Percentiles rank a stretch among this genome's conserved stretches.
Conservation (phyloP, 78 protist genomes). For the Polysphondylium violaceum region DNA sequence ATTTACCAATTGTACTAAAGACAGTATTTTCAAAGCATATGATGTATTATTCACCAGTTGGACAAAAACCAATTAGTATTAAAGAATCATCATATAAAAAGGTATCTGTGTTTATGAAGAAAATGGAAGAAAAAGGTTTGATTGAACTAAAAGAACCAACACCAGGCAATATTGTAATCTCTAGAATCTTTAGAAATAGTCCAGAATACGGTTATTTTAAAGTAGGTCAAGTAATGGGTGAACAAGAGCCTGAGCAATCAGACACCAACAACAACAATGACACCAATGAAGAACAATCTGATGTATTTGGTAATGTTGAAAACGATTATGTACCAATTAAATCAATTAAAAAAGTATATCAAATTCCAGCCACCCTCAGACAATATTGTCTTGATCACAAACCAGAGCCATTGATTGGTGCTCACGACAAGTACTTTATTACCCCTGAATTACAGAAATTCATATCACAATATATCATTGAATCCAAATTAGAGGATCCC, state of each 20-base stretch:
- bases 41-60: conserved; percentile 50
- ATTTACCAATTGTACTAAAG: conserved; percentile 57
- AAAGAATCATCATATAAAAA: conserved; percentile 51
- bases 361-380: conserved; percentile 6
- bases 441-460: conserved; percentile 2
- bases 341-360: conserved; percentile 9
- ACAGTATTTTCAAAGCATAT: conserved; percentile 58
- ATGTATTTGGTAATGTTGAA: conserved; percentile 4
- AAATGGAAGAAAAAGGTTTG: conserved; percentile 22
- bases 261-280: background rate
- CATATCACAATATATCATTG: background rate
- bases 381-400: no score
- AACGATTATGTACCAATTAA: conserved; percentile 4
- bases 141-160: conserved; percentile 50
- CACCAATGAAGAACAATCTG: background rate
- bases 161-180: conserved; percentile 33
- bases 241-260: background rate
- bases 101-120: conserved; percentile 33
- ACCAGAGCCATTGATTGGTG: no score
- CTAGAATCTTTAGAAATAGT: conserved; percentile 42
- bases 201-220: conserved; percentile 21
- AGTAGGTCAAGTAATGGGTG: conserved; percentile 23
- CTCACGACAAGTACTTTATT: background rate
- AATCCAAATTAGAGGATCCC: conserved; percentile 24
- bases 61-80: conserved; percentile 10